Percentiles rank a stretch among this genome's conserved stretches.
Evolutionary conservation across 805 yeast genomes (phyloP).

Genomic region (Yamadazyma laniorum): DNA sequence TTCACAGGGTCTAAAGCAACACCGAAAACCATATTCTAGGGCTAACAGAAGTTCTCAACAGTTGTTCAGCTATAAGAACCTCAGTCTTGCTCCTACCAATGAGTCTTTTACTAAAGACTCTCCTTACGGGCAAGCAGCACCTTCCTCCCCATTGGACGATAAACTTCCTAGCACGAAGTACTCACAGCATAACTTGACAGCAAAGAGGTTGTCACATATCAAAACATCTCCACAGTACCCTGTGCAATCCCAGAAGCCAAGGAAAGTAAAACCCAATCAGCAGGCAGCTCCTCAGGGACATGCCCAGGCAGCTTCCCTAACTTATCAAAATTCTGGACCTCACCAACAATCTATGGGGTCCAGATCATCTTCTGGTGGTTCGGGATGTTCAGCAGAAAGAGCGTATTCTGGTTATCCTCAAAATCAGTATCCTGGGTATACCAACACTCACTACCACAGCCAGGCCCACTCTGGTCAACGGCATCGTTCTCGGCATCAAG

Average conservation of each 20-base stretch:
- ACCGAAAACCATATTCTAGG: neutral
- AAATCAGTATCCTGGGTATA: too few relatives aligned
- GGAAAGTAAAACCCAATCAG: slow-evolving; percentile 1
- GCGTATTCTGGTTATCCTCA: neutral
- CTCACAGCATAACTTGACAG: slow-evolving; percentile 17
- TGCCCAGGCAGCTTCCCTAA: neutral
- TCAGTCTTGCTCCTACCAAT: slow-evolving; percentile 12
- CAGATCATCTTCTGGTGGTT: slow-evolving; percentile 13
- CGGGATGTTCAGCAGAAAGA: slow-evolving; percentile 5
- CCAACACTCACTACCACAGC: neutral
- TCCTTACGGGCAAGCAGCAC: slow-evolving; percentile 15
- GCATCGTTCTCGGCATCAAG: neutral
- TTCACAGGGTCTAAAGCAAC: neutral
- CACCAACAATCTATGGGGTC: slow-evolving; percentile 6
- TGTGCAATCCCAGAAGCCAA: neutral
- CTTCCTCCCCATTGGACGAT: slow-evolving; percentile 14
- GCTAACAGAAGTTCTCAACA: slow-evolving; percentile 26
- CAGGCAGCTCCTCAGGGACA: neutral
- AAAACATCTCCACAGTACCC: slow-evolving; percentile 8
- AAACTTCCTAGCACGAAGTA: slow-evolving; percentile 14
- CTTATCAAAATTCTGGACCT: too few relatives aligned
- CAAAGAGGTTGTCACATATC: slow-evolving; percentile 16
- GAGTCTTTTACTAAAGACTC: slow-evolving; percentile 12
- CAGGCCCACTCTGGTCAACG: neutral
- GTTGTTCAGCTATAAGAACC: slow-evolving; percentile 33